A percentile compares a stretch with the other conserved stretches of the same genome.
These are phyloP conservation scores for Kwoniella dendrophila DNA, from an alignment of 768 basidiomycete species.

Conservation along the genomic window DNA sequence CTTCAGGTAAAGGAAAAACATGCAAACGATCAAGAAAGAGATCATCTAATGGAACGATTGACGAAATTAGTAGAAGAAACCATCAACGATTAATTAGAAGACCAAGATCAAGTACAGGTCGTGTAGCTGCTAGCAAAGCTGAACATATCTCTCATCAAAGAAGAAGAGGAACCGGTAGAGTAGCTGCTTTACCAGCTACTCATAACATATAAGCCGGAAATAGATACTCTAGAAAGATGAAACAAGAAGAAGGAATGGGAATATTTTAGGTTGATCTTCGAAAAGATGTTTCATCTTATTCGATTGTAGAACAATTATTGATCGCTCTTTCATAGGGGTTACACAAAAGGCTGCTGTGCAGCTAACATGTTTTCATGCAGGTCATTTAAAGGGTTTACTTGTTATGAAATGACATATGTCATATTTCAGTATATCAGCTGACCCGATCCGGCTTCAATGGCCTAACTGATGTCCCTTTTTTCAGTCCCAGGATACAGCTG, in stretches of 20 bases:
- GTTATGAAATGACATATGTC: too few relatives aligned
- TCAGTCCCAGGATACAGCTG: too few relatives aligned
- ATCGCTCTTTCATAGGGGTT: too few relatives aligned
- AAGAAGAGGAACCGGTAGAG: constrained; percentile 14
- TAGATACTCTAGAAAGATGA: not conserved
- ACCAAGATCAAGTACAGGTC: constrained; percentile 7
- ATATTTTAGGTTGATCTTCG: not conserved
- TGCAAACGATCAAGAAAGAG: constrained; percentile 13
- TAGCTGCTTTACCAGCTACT: constrained; percentile 17
- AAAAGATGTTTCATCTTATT: not conserved
- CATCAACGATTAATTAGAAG: constrained; percentile 16
- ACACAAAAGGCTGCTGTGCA: not conserved
- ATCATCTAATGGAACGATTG: too few relatives aligned
- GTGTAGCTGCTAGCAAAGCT: constrained; percentile 23
- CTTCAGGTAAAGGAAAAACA: constrained; percentile 13
- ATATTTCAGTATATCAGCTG: too few relatives aligned
- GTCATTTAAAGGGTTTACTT: not conserved
- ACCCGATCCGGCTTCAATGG: too few relatives aligned
- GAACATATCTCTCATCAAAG: constrained; percentile 12
- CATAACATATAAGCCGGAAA: constrained; percentile 11
- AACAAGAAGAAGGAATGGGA: not conserved
- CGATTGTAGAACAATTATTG: not conserved
- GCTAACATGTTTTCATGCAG: not conserved
- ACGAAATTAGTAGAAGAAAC: not conserved
- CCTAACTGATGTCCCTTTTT: too few relatives aligned